These are phyloP conservation scores for Fraxinus velutina DNA, from an alignment of 305 asterid genomes.

Conservation along the genomic window DNA sequence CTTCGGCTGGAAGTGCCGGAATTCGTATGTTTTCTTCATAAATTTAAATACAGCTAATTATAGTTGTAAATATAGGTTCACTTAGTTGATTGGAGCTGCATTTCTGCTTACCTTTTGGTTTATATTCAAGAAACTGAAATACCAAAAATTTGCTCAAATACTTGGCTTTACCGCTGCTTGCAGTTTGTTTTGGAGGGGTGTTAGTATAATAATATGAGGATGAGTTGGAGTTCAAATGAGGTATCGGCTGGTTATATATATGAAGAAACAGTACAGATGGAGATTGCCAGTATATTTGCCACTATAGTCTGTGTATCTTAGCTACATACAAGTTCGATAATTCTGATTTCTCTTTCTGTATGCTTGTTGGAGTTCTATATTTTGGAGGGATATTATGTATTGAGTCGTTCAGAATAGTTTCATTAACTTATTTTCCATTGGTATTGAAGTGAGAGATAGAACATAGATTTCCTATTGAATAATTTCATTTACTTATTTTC, in stretches of 20 bases:
- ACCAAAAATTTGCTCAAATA: conserved; percentile 6
- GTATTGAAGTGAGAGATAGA: neutral
- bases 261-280: conserved; percentile 17
- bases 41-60: conserved; percentile 1
- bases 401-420: neutral
- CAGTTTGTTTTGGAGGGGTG: conserved; percentile 12
- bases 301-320: neutral
- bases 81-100: conserved; percentile 10
- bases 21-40: conserved; percentile 59
- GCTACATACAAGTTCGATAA: conserved; percentile 1
- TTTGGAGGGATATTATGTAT: conserved; percentile 3
- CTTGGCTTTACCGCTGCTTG: neutral
- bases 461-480: neutral
- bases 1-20: conserved; percentile 98
- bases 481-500: conserved; percentile 3
- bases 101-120: conserved; percentile 16
- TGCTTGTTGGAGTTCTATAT: conserved; percentile 22
- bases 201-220: conserved; percentile 4
- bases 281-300: conserved; percentile 13
- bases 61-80: conserved; percentile 3
- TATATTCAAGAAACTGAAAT: conserved; percentile 1
- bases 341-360: conserved; percentile 19
- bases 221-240: conserved; percentile 14
- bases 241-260: neutral
- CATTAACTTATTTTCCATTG: neutral